Conservation (phyloP, 2,329 filamentous ascomycete species). For the Sphaerostilbella broomeana region DNA sequence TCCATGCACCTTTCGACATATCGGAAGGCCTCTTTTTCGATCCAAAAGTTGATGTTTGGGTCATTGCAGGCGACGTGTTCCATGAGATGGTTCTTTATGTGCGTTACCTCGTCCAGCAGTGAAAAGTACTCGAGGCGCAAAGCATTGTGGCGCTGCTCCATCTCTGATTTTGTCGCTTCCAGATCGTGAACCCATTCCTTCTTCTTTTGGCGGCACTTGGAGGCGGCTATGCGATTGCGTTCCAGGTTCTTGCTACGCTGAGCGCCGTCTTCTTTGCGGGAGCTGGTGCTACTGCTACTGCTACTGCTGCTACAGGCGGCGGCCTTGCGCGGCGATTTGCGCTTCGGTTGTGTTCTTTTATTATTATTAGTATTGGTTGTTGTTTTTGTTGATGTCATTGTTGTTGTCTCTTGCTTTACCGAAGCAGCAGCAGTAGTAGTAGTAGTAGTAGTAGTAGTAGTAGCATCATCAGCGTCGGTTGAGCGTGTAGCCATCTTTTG, state of each 20-base stretch:
- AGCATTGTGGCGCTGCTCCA: conserved; percentile 38
- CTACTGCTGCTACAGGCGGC: not conserved
- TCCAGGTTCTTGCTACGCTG: conserved; percentile 55
- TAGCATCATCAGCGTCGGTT: not conserved
- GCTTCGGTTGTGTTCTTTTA: no score
- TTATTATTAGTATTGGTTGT: no score
- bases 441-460: no score
- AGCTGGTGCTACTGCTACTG: not conserved
- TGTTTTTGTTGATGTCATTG: not conserved
- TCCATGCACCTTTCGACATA: conserved; percentile 33
- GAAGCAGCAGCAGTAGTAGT: not conserved
- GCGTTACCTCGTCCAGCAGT: conserved; percentile 38
- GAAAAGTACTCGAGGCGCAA: conserved; percentile 38
- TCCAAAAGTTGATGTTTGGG: conserved; percentile 46
- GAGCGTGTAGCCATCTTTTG: conserved; percentile 7
- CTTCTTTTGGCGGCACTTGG: conserved; percentile 66
- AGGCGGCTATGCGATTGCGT: conserved; percentile 65
- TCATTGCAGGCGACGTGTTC: conserved; percentile 46
- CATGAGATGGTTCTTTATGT: conserved; percentile 47
- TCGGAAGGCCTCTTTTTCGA: conserved; percentile 44
- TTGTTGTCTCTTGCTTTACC: conserved; percentile 3
- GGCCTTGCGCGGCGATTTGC: not conserved
- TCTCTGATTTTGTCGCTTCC: conserved; percentile 36
- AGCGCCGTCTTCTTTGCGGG: conserved; percentile 4
- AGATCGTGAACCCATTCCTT: conserved; percentile 47